Base-by-base conservation (phyloP, 257 asterid genomes). In the Euphrasia confusa region DNA sequence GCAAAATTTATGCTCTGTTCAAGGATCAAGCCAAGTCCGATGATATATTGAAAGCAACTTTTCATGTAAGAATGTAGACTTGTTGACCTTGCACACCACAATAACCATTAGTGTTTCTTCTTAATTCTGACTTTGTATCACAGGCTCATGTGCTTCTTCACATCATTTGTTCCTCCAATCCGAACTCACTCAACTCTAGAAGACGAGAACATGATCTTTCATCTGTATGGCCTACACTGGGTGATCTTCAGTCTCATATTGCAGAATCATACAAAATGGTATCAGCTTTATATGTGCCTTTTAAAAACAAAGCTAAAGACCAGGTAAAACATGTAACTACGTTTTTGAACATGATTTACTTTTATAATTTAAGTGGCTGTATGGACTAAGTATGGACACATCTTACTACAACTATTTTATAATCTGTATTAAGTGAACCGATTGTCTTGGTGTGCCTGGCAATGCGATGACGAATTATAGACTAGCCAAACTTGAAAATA, bases 61-160 rank as follows among this genome's bases (percentile, higher is more conserved):
- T 92, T 76, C 98, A 92, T 74, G 98, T 92, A 72, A 88, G 96
- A 28, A 68, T 62, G 65, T 56, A 13, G 63, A 67, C 69, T 9
- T 56, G 21, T 54, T 68, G 60, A 64, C 66, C 44, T 73, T 68
- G 27, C 64, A 27, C 35, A 37, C 54, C 59, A 15, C 52, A 37
- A 42, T 47, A 26, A 9, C 55, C 69, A 58, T 21, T 59, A 5
- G 17, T 40, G 7, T 65, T 45, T 60, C 58, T 53, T 70, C 58
- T 83, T 74, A 70, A 80, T 71, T n/a, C 7, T 60, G 15, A 33
- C 70, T 58, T 70, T 66, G 33, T 48, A 64, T 76, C 69, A 27
- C 87, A 93, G 99, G 97, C 97, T 58, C 97, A 87, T 65, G 94
- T 89, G 75, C 95, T 93, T 71, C 93, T 85, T 68, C 94, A 93